Conservation (phyloP, 129 eudicot species). For the Silybum marianum region DNA sequence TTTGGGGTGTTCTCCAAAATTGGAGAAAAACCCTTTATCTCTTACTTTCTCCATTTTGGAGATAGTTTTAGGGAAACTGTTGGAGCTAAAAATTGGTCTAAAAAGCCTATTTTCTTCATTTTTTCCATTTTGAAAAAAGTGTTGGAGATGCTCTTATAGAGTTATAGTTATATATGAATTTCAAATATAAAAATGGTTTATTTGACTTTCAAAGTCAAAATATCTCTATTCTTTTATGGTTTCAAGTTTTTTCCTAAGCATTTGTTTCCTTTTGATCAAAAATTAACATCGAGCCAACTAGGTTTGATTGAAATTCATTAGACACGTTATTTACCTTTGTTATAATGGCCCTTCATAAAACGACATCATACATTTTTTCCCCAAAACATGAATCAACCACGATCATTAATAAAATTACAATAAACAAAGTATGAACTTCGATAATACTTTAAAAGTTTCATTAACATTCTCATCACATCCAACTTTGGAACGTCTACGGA, state of each 20-base stretch:
- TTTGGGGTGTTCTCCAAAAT: no score
- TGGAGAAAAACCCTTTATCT: no score
- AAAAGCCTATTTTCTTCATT: no score
- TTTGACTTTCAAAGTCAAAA: neutral
- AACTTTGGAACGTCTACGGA: neutral
- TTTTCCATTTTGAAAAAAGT: no score
- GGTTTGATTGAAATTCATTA: neutral
- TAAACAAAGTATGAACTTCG: neutral
- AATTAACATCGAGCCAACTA: no score
- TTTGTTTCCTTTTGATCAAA: neutral
- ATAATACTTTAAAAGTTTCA: neutral
- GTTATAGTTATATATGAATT: no score
- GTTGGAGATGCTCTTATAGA: no score
- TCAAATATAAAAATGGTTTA: neutral
- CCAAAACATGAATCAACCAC: neutral
- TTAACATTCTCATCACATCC: neutral
- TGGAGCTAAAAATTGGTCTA: no score
- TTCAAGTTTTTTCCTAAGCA: neutral
- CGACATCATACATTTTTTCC: neutral
- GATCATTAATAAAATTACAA: neutral
- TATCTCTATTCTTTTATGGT: neutral
- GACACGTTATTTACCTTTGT: neutral
- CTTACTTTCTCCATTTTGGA: no score
- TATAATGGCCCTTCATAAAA: neutral
- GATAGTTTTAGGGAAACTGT: no score